Evolutionary conservation across 495 filamentous ascomycete genomes (phyloP), one percentile per base, ranked within the genome.

Genomic region (Lophium mytilinum): DNA sequence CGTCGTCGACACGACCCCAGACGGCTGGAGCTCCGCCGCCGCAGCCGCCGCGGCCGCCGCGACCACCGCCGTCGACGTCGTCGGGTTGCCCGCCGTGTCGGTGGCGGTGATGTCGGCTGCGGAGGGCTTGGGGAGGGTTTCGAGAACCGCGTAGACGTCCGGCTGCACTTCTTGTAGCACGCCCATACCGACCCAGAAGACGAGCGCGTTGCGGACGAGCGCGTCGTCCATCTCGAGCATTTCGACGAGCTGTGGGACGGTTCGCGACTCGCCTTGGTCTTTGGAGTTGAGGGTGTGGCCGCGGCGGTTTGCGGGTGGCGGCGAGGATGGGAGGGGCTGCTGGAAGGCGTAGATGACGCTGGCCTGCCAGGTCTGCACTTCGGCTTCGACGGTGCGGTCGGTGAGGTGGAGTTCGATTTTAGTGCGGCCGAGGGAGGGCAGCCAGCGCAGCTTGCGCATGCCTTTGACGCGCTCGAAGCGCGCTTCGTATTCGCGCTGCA

Each of bases 331-430:
- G 24, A 58, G 53, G 17, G 53, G 50, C n/a, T n/a, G n/a, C 53
- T 89, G 80, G 64, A 98, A 97, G 7, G 87, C 87, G 65, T 90
- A 82, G 56, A 98, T 89, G 17, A 96, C 86, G 17, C 85, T 89
- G 30, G 93, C 93, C 72, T 96, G 87, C 77, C 88, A 94, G 0
- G 80, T 59, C 8, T 58, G 83, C 11, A 92, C 89, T 53, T 93
- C 81, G 43, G 85, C 77, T 33, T 75, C 62, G 40, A 95, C 77
- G 0, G 78, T 80, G 47, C 93, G 83, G 69, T 98, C 92, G 58
- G 84, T 79, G 8, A 98, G 73, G 56, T 95, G 87, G 1, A 98
- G 76, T 57, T 88, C 83, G 9, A 98, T 84, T 8, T 80, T 82
- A 9, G 88, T 89, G 62, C 85, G 83, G 24, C 91, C 91, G 9